Evolutionary conservation across 2,329 filamentous ascomycete genomes (phyloP), one percentile per base, ranked within the genome.

Genomic region (Colletotrichum godetiae): DNA sequence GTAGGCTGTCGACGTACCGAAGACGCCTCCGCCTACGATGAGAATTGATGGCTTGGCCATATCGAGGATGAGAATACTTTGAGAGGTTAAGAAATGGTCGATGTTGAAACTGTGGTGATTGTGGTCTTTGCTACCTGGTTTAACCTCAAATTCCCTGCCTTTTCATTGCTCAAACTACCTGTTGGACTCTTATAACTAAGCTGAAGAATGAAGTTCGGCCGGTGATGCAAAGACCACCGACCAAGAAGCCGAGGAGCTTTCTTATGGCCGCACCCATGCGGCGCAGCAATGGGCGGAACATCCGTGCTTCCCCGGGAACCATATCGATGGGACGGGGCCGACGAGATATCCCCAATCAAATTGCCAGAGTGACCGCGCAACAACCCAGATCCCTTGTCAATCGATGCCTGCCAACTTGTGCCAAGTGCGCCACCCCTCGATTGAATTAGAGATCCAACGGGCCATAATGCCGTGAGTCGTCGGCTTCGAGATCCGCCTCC

Each of bases 1-100:
- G 46, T 79, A 76, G 3, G 79, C 82, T 2, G 82, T 84, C 22
- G 81, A 80, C 4, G 82, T 79, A 3, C 82, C 82, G 42, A 84
- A 83, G 62, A 77, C 76, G 19, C 79, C 79, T 4, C 75, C 78
- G 46, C 77, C 77, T 7, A 78, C 73, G 46, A 78, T 78, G 35
- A 79, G 78, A 37, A 81, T 76, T 80, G 78, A 79, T 81, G 74
- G 72, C 42, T 75, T 70, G 13, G 37, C 57, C 58, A 69, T 75
- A 15, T 35, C 61, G 66, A 4, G 12, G 11, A 58, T 24, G 29
- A 31, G 29, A 33, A 11, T 22, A 49, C 10, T 49, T 8, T 22
- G 42, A 22, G 42, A 22, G 42, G 7, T 49, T 22, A 3, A 19
- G 19, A 19, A 49, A n/a, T n/a, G 37, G 37, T 19, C 19, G 19